Conservation (phyloP, 1,139 yeast species). For the Blastobotrys illinoisensis region DNA sequence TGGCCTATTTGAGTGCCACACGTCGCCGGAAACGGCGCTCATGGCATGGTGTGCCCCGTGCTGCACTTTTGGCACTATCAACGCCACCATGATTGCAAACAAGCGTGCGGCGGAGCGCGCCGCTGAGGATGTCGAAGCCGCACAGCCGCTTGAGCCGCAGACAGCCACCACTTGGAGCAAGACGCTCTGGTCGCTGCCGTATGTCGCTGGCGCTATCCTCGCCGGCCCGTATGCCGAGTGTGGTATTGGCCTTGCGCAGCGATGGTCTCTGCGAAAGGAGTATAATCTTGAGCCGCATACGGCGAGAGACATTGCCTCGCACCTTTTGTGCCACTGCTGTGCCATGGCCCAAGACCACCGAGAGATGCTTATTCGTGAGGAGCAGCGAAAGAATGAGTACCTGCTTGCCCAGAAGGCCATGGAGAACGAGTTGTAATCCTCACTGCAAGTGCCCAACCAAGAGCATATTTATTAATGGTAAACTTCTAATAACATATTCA, state of each 20-base stretch:
- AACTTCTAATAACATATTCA: no score
- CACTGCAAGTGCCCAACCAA: not conserved
- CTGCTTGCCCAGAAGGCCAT: constrained; percentile 3
- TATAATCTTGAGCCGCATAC: constrained; percentile 12
- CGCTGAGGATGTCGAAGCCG: not conserved
- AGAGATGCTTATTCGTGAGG: constrained; percentile 16
- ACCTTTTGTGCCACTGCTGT: constrained; percentile 15
- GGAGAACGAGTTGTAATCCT: constrained; percentile 7
- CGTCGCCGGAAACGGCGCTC: constrained; percentile 9
- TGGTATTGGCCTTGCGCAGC: constrained; percentile 13
- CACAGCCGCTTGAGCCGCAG: constrained; percentile 1
- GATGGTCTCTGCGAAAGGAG: constrained; percentile 13
- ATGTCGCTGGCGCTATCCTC: constrained; percentile 5
- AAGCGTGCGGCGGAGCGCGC: constrained; percentile 1
- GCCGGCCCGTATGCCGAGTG: constrained; percentile 8
- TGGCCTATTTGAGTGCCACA: constrained; percentile 17
- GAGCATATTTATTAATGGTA: not conserved
- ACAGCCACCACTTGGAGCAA: constrained; percentile 2
- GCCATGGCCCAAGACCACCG: constrained; percentile 22
- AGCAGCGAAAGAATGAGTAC: constrained; percentile 9
- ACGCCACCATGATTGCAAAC: constrained; percentile 8
- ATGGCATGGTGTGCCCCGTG: constrained; percentile 17
- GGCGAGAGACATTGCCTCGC: constrained; percentile 12
- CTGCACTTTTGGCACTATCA: constrained; percentile 16
- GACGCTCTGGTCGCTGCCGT: constrained; percentile 12